Evolutionary conservation across 257 asterid species (phyloP).

Genomic region (Linderniella brevidens): DNA sequence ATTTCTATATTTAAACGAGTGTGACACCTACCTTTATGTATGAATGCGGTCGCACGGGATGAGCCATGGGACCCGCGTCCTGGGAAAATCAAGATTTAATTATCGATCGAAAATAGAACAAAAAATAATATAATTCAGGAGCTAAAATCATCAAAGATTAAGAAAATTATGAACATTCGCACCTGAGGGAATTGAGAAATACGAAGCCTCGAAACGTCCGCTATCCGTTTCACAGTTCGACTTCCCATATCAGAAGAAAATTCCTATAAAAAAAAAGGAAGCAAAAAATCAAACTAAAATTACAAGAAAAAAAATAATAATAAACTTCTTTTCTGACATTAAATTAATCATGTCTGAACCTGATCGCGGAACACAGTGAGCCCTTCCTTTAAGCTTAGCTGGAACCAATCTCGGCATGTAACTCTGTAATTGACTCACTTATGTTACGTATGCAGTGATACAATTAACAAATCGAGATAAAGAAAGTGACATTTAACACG

Average conservation of each 20-base stretch:
- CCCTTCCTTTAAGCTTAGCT: conserved; percentile 97
- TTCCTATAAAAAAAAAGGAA: conserved; percentile 24
- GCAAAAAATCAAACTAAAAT: neutral
- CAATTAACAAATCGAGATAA: neutral
- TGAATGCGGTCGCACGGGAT: conserved; percentile 79
- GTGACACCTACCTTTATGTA: conserved; percentile 70
- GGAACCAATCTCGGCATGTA: conserved; percentile 99
- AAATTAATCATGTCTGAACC: conserved; percentile 23
- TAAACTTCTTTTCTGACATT: neutral
- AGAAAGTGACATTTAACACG: neutral
- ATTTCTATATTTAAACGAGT: neutral
- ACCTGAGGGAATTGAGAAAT: conserved; percentile 72
- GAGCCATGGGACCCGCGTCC: conserved; percentile 94
- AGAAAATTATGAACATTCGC: neutral
- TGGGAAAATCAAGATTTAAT: conserved; percentile 17
- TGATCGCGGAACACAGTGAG: conserved; percentile 97
- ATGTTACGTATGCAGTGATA: neutral
- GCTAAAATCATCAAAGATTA: neutral
- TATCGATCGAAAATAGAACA: neutral
- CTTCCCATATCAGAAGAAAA: conserved; percentile 84
- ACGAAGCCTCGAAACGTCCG: conserved; percentile 61
- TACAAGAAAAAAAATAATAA: neutral
- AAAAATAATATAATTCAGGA: neutral
- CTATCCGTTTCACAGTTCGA: conserved; percentile 68
- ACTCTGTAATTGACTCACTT: conserved; percentile 38